Conservation (phyloP, 2,329 filamentous ascomycete species). For the Teratosphaeria nubilosa region DNA sequence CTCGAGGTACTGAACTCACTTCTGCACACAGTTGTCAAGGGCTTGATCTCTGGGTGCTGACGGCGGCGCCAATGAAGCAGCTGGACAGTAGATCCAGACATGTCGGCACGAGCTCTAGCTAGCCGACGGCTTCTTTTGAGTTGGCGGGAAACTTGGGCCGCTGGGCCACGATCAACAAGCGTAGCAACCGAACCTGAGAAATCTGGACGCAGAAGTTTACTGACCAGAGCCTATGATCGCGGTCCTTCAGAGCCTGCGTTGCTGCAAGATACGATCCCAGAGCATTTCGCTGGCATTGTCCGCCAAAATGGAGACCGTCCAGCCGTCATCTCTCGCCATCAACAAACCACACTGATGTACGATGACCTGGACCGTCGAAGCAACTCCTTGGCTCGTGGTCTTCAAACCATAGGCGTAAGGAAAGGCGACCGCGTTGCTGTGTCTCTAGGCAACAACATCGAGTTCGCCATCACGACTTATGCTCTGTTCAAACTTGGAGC, state of each 20-base stretch:
- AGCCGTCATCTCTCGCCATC: constrained; percentile 52
- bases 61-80: constrained; percentile 7
- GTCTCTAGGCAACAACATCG: constrained; percentile 72
- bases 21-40: background rate
- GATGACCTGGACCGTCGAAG: constrained; percentile 63
- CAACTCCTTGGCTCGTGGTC: constrained; percentile 62
- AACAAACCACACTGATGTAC: constrained; percentile 61
- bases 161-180: background rate
- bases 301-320: constrained; percentile 52
- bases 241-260: constrained; percentile 49
- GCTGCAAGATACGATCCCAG: constrained; percentile 56
- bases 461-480: constrained; percentile 78
- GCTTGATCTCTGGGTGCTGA: background rate
- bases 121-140: constrained; percentile 6
- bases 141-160: background rate
- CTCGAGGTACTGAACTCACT: background rate
- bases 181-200: background rate
- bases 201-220: constrained; percentile 6
- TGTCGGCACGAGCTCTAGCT: constrained; percentile 14
- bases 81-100: constrained; percentile 3
- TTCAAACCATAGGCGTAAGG: constrained; percentile 58
- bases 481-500: constrained; percentile 91
- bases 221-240: constrained; percentile 20
- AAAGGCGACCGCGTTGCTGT: constrained; percentile 82
- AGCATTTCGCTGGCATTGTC: constrained; percentile 61